A percentile compares a stretch with the other conserved stretches of the same genome.
phyloP scores from a whole-genome alignment of 2,329 filamentous ascomycete species.

The Fusarium sp. region DNA sequence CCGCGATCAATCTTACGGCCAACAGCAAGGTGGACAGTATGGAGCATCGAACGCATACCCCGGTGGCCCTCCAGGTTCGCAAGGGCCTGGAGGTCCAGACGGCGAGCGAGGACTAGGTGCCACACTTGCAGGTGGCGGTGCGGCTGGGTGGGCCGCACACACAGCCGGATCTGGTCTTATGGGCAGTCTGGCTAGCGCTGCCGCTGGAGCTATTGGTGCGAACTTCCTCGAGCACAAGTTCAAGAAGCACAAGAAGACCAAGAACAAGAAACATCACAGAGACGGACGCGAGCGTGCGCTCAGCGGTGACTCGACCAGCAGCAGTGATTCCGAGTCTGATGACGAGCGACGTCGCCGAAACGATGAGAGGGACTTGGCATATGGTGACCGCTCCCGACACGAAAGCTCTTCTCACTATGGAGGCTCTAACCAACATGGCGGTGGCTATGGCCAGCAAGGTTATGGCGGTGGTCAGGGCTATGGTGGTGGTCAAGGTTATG shows the following conservation, averaged over 20 bases:
- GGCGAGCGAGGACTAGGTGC: constrained; percentile 67
- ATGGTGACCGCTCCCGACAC: constrained; percentile 14
- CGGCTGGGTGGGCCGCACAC: constrained; percentile 66
- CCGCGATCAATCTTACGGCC: constrained; percentile 26
- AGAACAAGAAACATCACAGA: constrained; percentile 46
- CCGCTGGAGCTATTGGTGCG: constrained; percentile 66
- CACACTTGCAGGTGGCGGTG: constrained; percentile 63
- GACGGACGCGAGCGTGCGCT: constrained; percentile 42
- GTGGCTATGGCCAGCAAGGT: neutral
- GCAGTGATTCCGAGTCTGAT: constrained; percentile 47
- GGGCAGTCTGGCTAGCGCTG: constrained; percentile 63
- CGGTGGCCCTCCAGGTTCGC: constrained; percentile 19
- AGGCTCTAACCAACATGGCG: constrained; percentile 1
- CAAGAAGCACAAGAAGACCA: constrained; percentile 51
- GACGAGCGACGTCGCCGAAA: constrained; percentile 39
- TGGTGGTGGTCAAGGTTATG: constrained; percentile 1
- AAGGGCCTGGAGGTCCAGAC: constrained; percentile 45
- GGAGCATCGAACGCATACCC: constrained; percentile 33
- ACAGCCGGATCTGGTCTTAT: constrained; percentile 65
- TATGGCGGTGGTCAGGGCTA: constrained; percentile 13
- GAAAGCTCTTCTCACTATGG: constrained; percentile 10
- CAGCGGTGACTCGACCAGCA: constrained; percentile 45
- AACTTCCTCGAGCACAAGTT: constrained; percentile 62
- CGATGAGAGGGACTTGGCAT: constrained; percentile 27
- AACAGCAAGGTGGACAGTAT: constrained; percentile 43